Percentiles rank a stretch among this genome's conserved stretches.
Conservation (phyloP, 352 stramenopile species). For the Globisporangium cylindrosporum region DNA sequence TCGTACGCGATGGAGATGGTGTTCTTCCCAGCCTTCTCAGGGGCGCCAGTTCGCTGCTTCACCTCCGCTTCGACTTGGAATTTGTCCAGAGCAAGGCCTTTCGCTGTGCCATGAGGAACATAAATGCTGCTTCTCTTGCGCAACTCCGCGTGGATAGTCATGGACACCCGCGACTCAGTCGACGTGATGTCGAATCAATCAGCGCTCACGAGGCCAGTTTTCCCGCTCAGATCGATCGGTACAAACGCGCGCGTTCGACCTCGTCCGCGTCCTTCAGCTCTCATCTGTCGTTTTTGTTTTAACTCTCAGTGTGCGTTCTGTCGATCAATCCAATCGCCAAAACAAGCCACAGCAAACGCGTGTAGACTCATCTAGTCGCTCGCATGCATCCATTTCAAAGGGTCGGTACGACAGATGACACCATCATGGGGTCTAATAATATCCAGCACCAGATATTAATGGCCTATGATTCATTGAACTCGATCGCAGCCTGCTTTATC, state of each 20-base stretch:
- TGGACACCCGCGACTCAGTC: neutral
- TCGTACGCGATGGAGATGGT: constrained; percentile 13
- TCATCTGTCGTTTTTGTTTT: neutral
- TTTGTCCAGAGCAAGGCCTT: constrained; percentile 20
- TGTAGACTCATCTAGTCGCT: neutral
- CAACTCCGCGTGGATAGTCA: neutral
- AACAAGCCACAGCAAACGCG: neutral
- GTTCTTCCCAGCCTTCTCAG: too few species aligned
- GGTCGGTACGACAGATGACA: neutral
- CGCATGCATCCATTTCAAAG: neutral
- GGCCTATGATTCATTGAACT: neutral
- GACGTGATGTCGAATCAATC: neutral
- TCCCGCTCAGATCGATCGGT: neutral
- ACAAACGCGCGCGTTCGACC: neutral
- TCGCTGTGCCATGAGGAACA: constrained; percentile 7
- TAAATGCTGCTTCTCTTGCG: constrained; percentile 1
- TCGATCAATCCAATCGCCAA: neutral
- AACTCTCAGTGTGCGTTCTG: neutral
- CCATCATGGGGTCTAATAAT: neutral
- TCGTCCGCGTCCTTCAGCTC: neutral
- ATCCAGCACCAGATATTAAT: neutral
- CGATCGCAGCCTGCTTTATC: too few species aligned
- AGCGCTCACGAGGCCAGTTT: neutral
- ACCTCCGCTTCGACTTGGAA: constrained; percentile 16
- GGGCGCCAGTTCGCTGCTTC: neutral